Conservation (phyloP, 495 filamentous ascomycete genomes). For the Talaromyces ruber region DNA sequence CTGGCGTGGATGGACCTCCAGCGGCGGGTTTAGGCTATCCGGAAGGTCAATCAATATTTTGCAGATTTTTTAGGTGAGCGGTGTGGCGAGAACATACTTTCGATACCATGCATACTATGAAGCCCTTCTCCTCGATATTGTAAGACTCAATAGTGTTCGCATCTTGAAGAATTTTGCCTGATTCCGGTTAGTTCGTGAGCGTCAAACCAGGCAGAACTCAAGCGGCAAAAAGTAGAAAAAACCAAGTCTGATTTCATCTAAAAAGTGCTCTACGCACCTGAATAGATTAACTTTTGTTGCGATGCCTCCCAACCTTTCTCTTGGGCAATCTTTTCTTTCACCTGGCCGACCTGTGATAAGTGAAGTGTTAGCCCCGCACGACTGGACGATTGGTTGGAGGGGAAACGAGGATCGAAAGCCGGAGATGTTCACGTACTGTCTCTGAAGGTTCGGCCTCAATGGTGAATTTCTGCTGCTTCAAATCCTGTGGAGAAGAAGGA, state of each 20-base stretch:
- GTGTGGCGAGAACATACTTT: constrained; percentile 54
- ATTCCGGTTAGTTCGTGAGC: constrained; percentile 4
- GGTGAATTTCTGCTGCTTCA: constrained; percentile 96
- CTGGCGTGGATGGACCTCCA: constrained; percentile 51
- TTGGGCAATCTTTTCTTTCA: constrained; percentile 82
- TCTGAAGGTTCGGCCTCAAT: constrained; percentile 91
- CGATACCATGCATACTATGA: constrained; percentile 92
- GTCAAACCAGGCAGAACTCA: not conserved
- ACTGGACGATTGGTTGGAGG: not conserved
- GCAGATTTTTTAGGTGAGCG: not conserved
- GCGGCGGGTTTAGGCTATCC: constrained; percentile 59
- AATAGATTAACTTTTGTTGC: constrained; percentile 92
- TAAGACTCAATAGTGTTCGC: constrained; percentile 90
- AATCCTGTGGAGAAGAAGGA: constrained; percentile 49
- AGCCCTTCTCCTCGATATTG: constrained; percentile 98
- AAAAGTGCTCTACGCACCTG: constrained; percentile 51
- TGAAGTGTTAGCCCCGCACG: constrained; percentile 24
- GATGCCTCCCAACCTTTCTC: constrained; percentile 90
- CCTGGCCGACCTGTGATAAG: constrained; percentile 60
- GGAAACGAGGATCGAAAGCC: not conserved
- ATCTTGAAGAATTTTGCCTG: constrained; percentile 97
- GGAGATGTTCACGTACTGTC: constrained; percentile 54
- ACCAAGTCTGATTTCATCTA: constrained; percentile 2
- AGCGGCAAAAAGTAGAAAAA: not conserved
- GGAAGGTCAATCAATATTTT: not conserved